phyloP scores from a whole-genome alignment of 495 filamentous ascomycete species.

The Lichenothelia convexa region DNA sequence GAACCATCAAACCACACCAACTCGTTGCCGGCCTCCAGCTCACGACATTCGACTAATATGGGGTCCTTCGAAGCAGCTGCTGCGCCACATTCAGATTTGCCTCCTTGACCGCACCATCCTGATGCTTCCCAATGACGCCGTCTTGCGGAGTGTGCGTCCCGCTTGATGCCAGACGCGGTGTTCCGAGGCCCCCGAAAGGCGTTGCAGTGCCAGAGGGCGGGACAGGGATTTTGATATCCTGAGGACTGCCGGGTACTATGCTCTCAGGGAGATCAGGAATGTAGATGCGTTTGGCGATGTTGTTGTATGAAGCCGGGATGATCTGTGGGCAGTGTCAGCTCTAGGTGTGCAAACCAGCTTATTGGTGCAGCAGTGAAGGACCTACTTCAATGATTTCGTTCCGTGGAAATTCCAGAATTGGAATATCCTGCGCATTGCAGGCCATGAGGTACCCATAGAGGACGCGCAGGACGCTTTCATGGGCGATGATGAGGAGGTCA shows the following conservation, averaged over 20 bases:
- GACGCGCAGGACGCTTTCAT: slow-evolving; percentile 90
- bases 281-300: slow-evolving; percentile 73
- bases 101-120: no score
- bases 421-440: slow-evolving; percentile 91
- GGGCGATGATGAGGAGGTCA: slow-evolving; percentile 91
- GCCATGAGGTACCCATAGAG: slow-evolving; percentile 98
- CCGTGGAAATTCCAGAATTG: slow-evolving; percentile 79
- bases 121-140: no score
- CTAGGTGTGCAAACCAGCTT: no score
- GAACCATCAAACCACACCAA: no score
- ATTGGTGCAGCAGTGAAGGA: no score
- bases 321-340: slow-evolving; percentile 34
- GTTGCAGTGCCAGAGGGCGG: slow-evolving; percentile 33
- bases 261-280: slow-evolving; percentile 45
- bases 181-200: slow-evolving; percentile 19
- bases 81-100: no score
- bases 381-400: slow-evolving; percentile 87
- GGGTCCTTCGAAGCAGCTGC: no score
- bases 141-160: not conserved
- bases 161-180: no score
- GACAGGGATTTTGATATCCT: slow-evolving; percentile 71
- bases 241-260: slow-evolving; percentile 54
- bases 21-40: no score
- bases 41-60: no score
- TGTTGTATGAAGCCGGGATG: slow-evolving; percentile 92